Conservation (phyloP, 306 rosid species). For the Boehmeria nivea region DNA sequence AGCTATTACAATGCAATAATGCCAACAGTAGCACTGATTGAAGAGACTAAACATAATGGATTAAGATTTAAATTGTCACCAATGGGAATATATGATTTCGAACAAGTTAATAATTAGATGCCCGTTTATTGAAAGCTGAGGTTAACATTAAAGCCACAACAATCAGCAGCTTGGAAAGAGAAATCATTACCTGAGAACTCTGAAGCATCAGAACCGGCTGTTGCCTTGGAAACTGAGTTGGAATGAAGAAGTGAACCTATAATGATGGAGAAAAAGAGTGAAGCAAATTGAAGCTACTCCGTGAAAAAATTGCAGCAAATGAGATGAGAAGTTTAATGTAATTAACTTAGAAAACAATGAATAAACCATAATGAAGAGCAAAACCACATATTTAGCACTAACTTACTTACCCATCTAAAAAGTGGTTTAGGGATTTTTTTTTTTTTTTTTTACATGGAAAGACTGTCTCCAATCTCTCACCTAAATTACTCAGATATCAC, state of each 20-base stretch:
- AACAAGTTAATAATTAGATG: not conserved
- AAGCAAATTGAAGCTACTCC: not conserved
- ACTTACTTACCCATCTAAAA: too few relatives aligned
- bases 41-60: conserved; percentile 1
- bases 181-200: conserved; percentile 76
- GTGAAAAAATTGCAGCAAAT: not conserved
- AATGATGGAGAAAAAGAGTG: conserved; percentile 17
- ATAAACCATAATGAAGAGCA: too few relatives aligned
- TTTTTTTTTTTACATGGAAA: too few relatives aligned
- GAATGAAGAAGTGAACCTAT: conserved; percentile 62
- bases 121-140: not conserved
- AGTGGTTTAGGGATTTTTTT: too few relatives aligned
- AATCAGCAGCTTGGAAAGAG: too few relatives aligned
- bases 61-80: conserved; percentile 3
- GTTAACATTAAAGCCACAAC: not conserved
- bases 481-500: too few relatives aligned
- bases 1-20: not conserved
- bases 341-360: not conserved
- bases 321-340: not conserved
- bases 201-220: conserved; percentile 77
- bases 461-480: too few relatives aligned
- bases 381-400: too few relatives aligned
- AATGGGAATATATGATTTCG: not conserved
- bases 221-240: conserved; percentile 91
- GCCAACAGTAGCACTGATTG: not conserved